These are phyloP conservation scores for Mrakia frigida DNA, from an alignment of 768 basidiomycete genomes.

Conservation along the genomic window DNA sequence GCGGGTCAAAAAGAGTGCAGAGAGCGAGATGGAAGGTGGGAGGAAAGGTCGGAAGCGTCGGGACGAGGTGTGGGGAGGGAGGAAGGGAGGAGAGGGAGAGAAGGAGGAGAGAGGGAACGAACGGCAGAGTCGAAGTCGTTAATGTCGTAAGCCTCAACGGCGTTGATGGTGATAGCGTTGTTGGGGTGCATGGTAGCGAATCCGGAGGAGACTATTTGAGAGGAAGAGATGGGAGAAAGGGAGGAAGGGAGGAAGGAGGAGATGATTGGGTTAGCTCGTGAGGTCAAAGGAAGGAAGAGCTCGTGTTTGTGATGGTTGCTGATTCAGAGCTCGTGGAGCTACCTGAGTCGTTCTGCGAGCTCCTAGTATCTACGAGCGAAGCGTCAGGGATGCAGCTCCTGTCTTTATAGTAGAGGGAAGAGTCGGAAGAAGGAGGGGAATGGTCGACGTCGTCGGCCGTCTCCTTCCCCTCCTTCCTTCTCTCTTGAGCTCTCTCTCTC, in stretches of 20 bases:
- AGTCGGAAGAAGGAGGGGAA: neutral
- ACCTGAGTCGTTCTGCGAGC: no score
- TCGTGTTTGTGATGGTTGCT: neutral
- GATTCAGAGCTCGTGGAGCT: no score
- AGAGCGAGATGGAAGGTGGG: neutral
- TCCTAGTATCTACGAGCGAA: no score
- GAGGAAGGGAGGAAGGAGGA: constrained; percentile 1
- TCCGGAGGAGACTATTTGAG: constrained; percentile 73
- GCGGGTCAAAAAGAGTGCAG: constrained; percentile 16
- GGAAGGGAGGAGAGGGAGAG: constrained; percentile 35
- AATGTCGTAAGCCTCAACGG: constrained; percentile 74
- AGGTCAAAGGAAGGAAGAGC: neutral
- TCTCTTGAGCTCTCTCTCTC: neutral
- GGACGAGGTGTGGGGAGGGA: neutral
- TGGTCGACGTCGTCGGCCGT: neutral
- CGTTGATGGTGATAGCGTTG: constrained; percentile 94
- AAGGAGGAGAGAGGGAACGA: constrained; percentile 56
- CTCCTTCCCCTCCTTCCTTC: neutral
- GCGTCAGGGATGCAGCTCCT: no score
- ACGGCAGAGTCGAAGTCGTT: constrained; percentile 30
- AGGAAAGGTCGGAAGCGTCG: neutral
- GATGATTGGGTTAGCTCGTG: constrained; percentile 12
- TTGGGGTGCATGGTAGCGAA: constrained; percentile 97
- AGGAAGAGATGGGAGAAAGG: constrained; percentile 2
- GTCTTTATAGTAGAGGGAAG: no score